Percentiles rank a stretch among this genome's conserved stretches.
Evolutionary conservation across 2,329 filamentous ascomycete genomes (phyloP).

Genomic region (Diplodia seriata): DNA sequence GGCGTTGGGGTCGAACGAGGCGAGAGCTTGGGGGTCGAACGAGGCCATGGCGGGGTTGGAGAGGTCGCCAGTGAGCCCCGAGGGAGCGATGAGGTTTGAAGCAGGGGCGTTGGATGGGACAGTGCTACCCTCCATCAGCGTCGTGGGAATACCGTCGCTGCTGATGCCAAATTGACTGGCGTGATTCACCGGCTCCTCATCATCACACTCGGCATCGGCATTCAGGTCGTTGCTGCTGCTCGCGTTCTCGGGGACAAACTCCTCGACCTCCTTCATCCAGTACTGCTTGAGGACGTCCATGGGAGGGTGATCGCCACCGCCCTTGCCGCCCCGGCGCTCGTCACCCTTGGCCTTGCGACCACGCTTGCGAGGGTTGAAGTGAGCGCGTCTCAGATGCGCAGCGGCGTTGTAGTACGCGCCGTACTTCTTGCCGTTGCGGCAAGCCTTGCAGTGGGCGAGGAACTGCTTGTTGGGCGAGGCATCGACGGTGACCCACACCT

Average conservation of each 20-base stretch:
- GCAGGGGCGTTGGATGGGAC: conserved; percentile 21
- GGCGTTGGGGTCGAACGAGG: conserved; percentile 25
- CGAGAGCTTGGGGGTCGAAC: conserved; percentile 17
- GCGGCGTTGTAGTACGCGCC: conserved; percentile 94
- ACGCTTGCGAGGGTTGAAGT: conserved; percentile 76
- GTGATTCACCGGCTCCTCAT: conserved; percentile 31
- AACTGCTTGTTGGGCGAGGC: conserved; percentile 67
- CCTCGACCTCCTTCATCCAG: conserved; percentile 66
- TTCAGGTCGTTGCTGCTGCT: not conserved
- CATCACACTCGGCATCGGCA: conserved; percentile 24
- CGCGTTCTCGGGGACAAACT: conserved; percentile 44
- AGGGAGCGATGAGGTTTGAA: conserved; percentile 15
- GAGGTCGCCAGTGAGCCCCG: conserved; percentile 6
- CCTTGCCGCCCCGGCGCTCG: conserved; percentile 67
- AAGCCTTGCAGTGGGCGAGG: conserved; percentile 83
- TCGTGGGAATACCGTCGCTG: conserved; percentile 24
- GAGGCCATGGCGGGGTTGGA: conserved; percentile 7
- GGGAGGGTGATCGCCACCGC: conserved; percentile 66
- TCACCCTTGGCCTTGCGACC: conserved; percentile 64
- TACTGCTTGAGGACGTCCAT: conserved; percentile 65
- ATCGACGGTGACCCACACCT: conserved; percentile 69
- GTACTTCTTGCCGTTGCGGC: conserved; percentile 77
- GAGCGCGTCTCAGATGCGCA: conserved; percentile 83
- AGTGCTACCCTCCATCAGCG: conserved; percentile 17
- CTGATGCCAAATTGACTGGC: conserved; percentile 23